Base-by-base conservation (phyloP, 1,284 basidiomycete species). In the Marasmius fiardii region DNA sequence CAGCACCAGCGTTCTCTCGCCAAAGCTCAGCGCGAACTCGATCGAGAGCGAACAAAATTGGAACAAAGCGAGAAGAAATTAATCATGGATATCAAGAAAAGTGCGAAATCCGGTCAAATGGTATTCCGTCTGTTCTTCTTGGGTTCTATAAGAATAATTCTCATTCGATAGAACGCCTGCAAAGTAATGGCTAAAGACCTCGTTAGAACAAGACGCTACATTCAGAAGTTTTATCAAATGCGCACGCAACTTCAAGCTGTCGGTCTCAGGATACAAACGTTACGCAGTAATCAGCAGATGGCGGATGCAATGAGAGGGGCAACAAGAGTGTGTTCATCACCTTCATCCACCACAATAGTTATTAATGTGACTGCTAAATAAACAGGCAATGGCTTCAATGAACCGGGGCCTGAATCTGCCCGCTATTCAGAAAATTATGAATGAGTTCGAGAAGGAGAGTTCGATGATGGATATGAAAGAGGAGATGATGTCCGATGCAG, bases 381-480 rank as follows among this genome's bases (percentile, higher is more conserved):
- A 31, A 11, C 66, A 96, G 94, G 96, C 97, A 11, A 99, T 99
- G 95, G 92, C 90, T 7, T 86, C 94, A 52, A 99, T 99, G 97
- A 99, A 98, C 70, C 83, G 92, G 52, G 92, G 91, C 35, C 82
- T 99, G 64, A 99, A 99, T 71, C 82, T 99, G 11, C 96, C 97
- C 7, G 83, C 86, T 63, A 98, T 99, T 59, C 93, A 95, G 70
- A 85, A 86, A 53, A 98, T 99, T 68, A 95, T 99, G 90, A 92
- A 89, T 64, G 96, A 99, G 50, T 99, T 99, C 64, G 96, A 99
- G 76, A 90, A 88, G 66, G 97, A 99, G 74, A 96, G 90, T 61
- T 87, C 91, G 10, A 92, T 90, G 70, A 99, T 99, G 97, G 96
- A 99, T 72, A 99, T 99, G 97, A 99, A 98, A 74, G 97, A 98